These are phyloP conservation scores for Torrubiellomyces zombiae DNA, from an alignment of 2,329 filamentous ascomycete species.

Conservation along the genomic window DNA sequence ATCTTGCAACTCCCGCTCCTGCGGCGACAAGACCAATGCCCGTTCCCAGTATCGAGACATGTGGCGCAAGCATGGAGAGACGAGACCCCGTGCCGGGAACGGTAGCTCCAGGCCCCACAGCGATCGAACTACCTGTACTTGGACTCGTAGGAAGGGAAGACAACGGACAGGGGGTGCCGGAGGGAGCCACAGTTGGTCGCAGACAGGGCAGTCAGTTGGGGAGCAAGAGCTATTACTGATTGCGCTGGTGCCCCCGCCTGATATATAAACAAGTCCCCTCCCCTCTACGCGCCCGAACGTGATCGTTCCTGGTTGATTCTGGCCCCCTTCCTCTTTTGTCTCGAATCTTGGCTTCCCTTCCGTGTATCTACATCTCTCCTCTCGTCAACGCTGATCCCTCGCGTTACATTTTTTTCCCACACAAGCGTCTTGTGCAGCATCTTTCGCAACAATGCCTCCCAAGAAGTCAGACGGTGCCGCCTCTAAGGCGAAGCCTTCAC, in stretches of 20 bases:
- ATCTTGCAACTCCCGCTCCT: too few species aligned
- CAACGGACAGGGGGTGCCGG: too few species aligned
- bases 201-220: not conserved
- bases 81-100: slow-evolving; percentile 3
- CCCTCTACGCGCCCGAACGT: slow-evolving; percentile 36
- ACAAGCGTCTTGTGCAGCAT: not conserved
- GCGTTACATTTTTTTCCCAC: slow-evolving; percentile 6
- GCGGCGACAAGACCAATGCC: slow-evolving; percentile 4
- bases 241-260: slow-evolving; percentile 37
- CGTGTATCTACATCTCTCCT: slow-evolving; percentile 6
- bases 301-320: slow-evolving; percentile 19
- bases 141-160: slow-evolving; percentile 1
- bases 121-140: too few species aligned
- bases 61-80: too few species aligned
- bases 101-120: too few species aligned
- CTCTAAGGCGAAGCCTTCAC: slow-evolving; percentile 33
- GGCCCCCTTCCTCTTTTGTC: slow-evolving; percentile 11
- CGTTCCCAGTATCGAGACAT: too few species aligned
- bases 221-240: slow-evolving; percentile 29
- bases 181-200: slow-evolving; percentile 1
- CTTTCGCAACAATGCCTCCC: slow-evolving; percentile 31
- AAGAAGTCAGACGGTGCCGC: slow-evolving; percentile 32
- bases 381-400: slow-evolving; percentile 10
- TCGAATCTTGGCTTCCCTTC: slow-evolving; percentile 11
- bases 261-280: slow-evolving; percentile 43